Conservation (phyloP, 1,139 yeast species). For the Yamadazyma oceani region DNA sequence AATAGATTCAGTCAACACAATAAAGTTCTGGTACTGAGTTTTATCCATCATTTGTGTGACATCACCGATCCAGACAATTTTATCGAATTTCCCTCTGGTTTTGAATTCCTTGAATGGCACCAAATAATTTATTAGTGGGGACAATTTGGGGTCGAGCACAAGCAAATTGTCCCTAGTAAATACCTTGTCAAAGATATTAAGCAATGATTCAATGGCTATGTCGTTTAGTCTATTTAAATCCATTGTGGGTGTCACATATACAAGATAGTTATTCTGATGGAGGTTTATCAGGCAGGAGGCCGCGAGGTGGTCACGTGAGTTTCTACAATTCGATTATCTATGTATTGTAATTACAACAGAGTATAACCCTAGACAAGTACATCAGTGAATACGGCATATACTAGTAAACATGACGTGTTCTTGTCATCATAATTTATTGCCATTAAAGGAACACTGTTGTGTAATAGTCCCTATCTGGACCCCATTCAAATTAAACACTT, state of each 20-base stretch:
- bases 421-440: too few relatives aligned
- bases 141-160: conserved; percentile 55
- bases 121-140: conserved; percentile 57
- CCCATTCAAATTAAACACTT: conserved; percentile 53
- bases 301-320: too few relatives aligned
- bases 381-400: too few relatives aligned
- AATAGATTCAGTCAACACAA: conserved; percentile 28
- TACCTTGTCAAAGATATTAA: conserved; percentile 26
- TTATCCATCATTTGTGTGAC: conserved; percentile 6
- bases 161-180: conserved; percentile 42
- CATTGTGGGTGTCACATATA: background rate
- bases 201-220: conserved; percentile 22
- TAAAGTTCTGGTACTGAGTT: conserved; percentile 30
- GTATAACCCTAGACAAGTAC: too few relatives aligned
- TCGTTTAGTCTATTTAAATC: conserved; percentile 18
- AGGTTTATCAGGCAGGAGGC: too few relatives aligned
- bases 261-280: too few relatives aligned
- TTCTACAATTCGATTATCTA: too few relatives aligned
- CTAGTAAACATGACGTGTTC: too few relatives aligned
- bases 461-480: conserved; percentile 60
- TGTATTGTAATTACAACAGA: too few relatives aligned
- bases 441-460: conserved; percentile 57
- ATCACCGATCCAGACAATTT: conserved; percentile 58
- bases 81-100: conserved; percentile 55
- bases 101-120: conserved; percentile 61